Evolutionary conservation across 2,329 filamentous ascomycete genomes (phyloP).

Genomic region (Paecilomyces dactylethromorphus): DNA sequence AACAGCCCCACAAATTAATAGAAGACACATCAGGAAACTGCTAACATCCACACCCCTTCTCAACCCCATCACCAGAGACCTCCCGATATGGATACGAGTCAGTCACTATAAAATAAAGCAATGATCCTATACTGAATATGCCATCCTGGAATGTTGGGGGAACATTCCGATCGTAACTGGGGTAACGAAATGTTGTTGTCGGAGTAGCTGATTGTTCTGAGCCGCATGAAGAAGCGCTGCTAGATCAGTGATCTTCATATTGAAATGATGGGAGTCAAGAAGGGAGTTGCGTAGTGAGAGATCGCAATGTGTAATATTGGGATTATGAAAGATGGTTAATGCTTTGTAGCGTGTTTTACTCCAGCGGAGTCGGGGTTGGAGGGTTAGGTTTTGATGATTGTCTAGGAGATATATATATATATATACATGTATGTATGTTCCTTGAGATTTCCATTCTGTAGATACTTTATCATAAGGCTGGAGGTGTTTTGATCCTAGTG

Average conservation of each 20-base stretch:
- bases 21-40: constrained; percentile 1
- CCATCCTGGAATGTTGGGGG: not conserved
- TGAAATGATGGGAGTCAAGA: constrained; percentile 13
- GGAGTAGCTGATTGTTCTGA: constrained; percentile 10
- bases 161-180: not conserved
- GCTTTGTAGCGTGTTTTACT: constrained; percentile 13
- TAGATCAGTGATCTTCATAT: constrained; percentile 15
- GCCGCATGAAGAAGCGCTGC: constrained; percentile 12
- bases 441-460: constrained; percentile 12
- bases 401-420: too few relatives aligned
- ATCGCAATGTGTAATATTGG: constrained; percentile 14
- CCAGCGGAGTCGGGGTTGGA: constrained; percentile 10
- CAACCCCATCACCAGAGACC: not conserved
- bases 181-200: not conserved
- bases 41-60: not conserved
- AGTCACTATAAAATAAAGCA: constrained; percentile 4
- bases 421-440: too few relatives aligned
- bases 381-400: constrained; percentile 7
- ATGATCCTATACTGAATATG: constrained; percentile 3
- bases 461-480: constrained; percentile 12
- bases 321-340: constrained; percentile 10
- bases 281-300: constrained; percentile 15
- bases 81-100: constrained; percentile 1
- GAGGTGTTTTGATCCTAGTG: constrained; percentile 11
- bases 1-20: not conserved